Base-by-base conservation (phyloP, 148 eudicot genomes). In the Nepenthes mirabilis region DNA sequence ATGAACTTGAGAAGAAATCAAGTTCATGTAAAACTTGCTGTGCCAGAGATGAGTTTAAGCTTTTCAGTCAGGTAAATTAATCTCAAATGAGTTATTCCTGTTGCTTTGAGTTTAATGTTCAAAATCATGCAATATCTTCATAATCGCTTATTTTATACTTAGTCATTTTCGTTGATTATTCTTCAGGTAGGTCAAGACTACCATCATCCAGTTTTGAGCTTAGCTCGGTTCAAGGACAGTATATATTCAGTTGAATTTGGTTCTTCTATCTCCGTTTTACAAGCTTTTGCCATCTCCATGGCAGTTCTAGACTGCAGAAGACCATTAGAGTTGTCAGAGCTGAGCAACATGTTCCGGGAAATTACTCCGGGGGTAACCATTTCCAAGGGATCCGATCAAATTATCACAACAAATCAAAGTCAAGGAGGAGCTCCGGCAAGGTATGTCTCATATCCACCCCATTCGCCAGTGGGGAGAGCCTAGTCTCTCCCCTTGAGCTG, bases 211-310 rank as follows among this genome's bases (percentile, higher is more conserved):
- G 51, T 73, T 51, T 77, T 90, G 69, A 79, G 78, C 70, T 63
- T 90, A 70, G 67, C 72, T 1, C 75, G 78, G 9, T 79, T 82
- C 74, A 80, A 82, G 74, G 85, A 87, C 36, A 74, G 85, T 6
- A 65, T 87, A 49, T 81, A 74, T 75, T 82, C 95, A 0, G 83
- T 84, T 45, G 87, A 87, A 57, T 90, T 87, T 63, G 57, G 62
- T 67, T 74, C 97, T 14, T 76, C 91, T 2, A 66, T 90, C 62
- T 64, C 90, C 10, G 73, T 77, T 47, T 73, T 90, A 11, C 95
- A 83, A 77, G 89, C 97, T 55, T 90, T 90, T 74, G 82, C 97
- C 36, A 63, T 81, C 9, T 81, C 79, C 52, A 64, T 87, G 66
- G 77, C 97, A 37, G 68, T 74, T 40, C 57, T 84, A 48, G 84